These are phyloP conservation scores for Suillus fuscotomentosus DNA, from an alignment of 768 basidiomycete species.

Conservation along the genomic window DNA sequence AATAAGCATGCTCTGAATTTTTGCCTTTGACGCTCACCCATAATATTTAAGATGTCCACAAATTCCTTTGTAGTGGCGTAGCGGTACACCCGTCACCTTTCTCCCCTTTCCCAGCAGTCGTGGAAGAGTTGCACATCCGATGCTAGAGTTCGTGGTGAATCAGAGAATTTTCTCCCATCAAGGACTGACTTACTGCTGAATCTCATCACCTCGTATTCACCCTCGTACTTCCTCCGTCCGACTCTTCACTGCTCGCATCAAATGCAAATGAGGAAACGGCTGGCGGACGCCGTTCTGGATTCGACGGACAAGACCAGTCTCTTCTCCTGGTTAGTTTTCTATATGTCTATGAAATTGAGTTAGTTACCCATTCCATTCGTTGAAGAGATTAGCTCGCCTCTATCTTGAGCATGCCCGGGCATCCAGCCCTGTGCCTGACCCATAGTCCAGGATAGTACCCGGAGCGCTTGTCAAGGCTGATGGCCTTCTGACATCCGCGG, in stretches of 20 bases:
- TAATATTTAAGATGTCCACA: conserved; percentile 1
- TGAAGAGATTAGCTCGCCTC: not conserved
- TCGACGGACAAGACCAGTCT: not conserved
- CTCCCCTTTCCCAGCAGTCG: not conserved
- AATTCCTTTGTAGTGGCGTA: conserved; percentile 25
- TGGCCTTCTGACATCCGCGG: conserved; percentile 24
- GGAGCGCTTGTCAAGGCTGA: conserved; percentile 33
- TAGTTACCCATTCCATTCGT: not conserved
- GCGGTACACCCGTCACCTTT: not conserved
- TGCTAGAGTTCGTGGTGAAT: not conserved
- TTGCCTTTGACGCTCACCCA: not conserved
- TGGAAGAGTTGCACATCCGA: not conserved
- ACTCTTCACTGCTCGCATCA: not conserved
- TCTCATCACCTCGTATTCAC: not conserved
- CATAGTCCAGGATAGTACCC: not conserved
- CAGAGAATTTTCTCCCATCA: not conserved
- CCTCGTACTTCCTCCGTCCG: not conserved
- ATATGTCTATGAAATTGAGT: not conserved
- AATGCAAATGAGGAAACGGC: not conserved
- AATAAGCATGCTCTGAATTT: not conserved
- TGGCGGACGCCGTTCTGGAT: not conserved
- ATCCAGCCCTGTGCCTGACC: not conserved
- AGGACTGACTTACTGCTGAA: not conserved
- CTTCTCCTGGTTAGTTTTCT: not conserved
- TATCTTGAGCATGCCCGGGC: not conserved